Base-by-base conservation (phyloP, 2,329 filamentous ascomycete genomes). In the Herpotrichia juniperi region DNA sequence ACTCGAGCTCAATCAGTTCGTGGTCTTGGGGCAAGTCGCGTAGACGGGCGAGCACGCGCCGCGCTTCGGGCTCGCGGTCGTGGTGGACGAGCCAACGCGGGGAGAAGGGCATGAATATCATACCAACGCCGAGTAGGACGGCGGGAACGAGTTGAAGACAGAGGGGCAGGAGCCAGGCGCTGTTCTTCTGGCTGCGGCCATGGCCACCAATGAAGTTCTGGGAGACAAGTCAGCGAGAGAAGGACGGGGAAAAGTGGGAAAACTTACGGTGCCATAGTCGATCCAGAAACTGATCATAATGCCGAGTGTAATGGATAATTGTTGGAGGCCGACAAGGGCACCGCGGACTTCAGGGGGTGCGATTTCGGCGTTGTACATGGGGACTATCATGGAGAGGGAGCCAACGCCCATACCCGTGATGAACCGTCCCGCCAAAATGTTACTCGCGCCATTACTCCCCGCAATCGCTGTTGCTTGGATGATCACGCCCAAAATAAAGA, bases 121-220 rank as follows among this genome's bases (percentile, higher is more conserved):
- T 83, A 66, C 91, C 91, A 35, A 69, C 69, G 22, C 76, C 89
- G 25, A 96, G 87, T 56, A 94, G 87, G 35, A 92, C 37, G 44
- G 88, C 90, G 86, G 89, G 94, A 51, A 85, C 76, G 74, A 93
- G 89, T 77, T 96, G 91, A 42, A 96, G 78, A 47, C 76, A 86
- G 59, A 94, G 91, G 47, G 90, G 89, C 50, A 94, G 90, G 57
- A 90, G 87, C 63, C 62, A 67, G 9, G 61, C 35, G 19, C 61
- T 54, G 39, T 63, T 57, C 14, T 54, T 90, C 21, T 66, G 61
- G 1, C 63, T 71, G 22, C 57, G 53, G 68, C 82, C 78, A 4
- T 83, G 86, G 4, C 84, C 89, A 9, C 77, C 77, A 49, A 80
- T 79, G 65, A 73, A 78, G 60, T 79, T 79, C 51, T 69, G 55